Conservation (phyloP, 2,329 filamentous ascomycete species). For the Mycosphaerella sp. region DNA sequence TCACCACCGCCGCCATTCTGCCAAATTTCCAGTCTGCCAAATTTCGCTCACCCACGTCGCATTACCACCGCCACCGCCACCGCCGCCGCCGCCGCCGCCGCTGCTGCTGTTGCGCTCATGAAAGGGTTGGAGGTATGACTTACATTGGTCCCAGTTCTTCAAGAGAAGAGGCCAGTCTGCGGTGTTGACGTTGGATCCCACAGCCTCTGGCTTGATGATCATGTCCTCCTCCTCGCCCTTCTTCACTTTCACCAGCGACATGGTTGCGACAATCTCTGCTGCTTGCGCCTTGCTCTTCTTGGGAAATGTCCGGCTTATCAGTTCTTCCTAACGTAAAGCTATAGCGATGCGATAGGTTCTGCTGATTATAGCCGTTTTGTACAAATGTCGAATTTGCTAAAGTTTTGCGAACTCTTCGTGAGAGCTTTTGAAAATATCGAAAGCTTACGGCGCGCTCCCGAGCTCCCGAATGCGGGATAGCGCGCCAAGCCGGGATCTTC, state of each 20-base stretch:
- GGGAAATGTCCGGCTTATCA: slow-evolving; percentile 16
- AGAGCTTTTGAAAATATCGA: slow-evolving; percentile 3
- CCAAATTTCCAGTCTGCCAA: not conserved
- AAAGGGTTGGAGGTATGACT: slow-evolving; percentile 1
- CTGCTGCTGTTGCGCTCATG: not conserved
- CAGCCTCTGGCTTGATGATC: slow-evolving; percentile 85
- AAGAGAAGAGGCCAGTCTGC: slow-evolving; percentile 88
- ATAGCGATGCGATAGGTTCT: slow-evolving; percentile 15
- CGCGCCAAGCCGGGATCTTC: not conserved
- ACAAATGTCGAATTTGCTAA: slow-evolving; percentile 4
- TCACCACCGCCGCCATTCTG: not conserved
- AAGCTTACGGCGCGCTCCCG: not conserved
- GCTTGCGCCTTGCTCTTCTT: not conserved
- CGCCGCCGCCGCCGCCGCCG: not conserved
- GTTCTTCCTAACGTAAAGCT: slow-evolving; percentile 15
- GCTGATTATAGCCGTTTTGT: slow-evolving; percentile 16
- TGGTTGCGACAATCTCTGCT: slow-evolving; percentile 39
- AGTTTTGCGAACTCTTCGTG: not conserved
- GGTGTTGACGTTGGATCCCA: slow-evolving; percentile 71
- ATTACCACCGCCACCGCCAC: not conserved
- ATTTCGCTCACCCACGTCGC: not conserved
- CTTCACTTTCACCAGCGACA: slow-evolving; percentile 18
- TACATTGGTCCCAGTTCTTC: slow-evolving; percentile 83
- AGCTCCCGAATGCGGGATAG: too few species aligned
- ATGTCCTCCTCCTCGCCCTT: slow-evolving; percentile 40